phyloP scores from a whole-genome alignment of 768 basidiomycete species.

The Lanmaoa pseudosensibilis region DNA sequence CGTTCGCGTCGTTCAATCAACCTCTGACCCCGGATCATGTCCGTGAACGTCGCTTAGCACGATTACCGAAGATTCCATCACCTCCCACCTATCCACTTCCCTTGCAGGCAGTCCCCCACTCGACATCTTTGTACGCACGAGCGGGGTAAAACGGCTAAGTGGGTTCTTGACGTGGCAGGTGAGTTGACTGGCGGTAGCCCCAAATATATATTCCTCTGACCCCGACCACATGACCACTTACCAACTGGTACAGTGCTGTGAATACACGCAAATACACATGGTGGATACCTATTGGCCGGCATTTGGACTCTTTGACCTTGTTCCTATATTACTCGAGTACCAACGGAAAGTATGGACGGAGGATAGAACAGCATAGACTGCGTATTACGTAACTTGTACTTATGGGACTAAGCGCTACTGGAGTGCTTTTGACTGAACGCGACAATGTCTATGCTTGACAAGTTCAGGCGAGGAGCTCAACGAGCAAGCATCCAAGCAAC shows the following conservation, averaged over 20 bases:
- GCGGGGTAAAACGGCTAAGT: constrained; percentile 62
- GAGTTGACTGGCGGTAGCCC: constrained; percentile 21
- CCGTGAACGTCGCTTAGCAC: constrained; percentile 27
- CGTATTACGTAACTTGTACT: constrained; percentile 19
- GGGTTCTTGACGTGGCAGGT: constrained; percentile 98
- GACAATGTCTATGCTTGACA: constrained; percentile 68
- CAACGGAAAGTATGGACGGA: constrained; percentile 70
- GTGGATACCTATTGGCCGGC: constrained; percentile 88
- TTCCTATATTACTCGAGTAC: constrained; percentile 86
- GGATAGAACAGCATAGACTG: not conserved
- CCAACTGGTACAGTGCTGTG: constrained; percentile 54
- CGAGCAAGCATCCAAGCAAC: constrained; percentile 82
- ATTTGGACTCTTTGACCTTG: constrained; percentile 81
- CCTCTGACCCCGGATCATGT: not conserved
- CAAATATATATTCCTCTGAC: not conserved
- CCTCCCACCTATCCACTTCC: constrained; percentile 64
- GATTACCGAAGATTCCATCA: constrained; percentile 69
- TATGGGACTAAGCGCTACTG: not conserved
- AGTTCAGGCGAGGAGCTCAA: constrained; percentile 76
- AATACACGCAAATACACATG: constrained; percentile 88
- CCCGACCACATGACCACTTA: not conserved
- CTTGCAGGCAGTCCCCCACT: constrained; percentile 71
- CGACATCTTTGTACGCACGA: constrained; percentile 89
- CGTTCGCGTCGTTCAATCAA: not conserved
- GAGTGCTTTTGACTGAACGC: not conserved